Percentiles rank a stretch among this genome's conserved stretches.
These are phyloP conservation scores for Albugo candida DNA, from an alignment of 352 stramenopile species.

Conservation along the genomic window DNA sequence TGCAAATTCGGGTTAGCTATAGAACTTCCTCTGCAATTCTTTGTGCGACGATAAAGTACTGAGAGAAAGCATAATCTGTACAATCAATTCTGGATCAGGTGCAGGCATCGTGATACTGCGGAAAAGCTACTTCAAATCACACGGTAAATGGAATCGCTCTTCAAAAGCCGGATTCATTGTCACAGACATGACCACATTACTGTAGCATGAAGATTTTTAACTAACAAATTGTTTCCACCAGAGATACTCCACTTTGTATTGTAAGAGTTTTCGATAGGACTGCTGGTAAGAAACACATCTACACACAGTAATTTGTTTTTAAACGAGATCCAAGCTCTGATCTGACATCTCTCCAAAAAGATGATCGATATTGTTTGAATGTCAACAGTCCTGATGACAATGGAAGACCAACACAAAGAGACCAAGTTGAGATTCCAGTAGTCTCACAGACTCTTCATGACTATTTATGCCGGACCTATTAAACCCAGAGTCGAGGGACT, in stretches of 20 bases:
- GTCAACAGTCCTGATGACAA: slow-evolving; percentile 99
- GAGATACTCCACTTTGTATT: slow-evolving; percentile 95
- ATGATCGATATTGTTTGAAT: slow-evolving; percentile 99
- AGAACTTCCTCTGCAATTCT: slow-evolving; percentile 94
- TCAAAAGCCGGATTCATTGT: slow-evolving; percentile 99
- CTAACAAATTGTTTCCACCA: slow-evolving; percentile 85
- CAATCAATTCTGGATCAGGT: slow-evolving; percentile 97
- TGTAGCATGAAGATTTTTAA: slow-evolving; percentile 87
- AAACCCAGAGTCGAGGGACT: slow-evolving; percentile 97
- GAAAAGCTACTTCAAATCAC: slow-evolving; percentile 99
- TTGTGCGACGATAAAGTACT: slow-evolving; percentile 97
- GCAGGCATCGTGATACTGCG: slow-evolving; percentile 99
- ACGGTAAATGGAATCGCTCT: slow-evolving; percentile 90
- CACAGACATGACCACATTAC: slow-evolving; percentile 99
- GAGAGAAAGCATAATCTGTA: slow-evolving; percentile 99
- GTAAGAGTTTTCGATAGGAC: slow-evolving; percentile 99
- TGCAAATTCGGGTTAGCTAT: slow-evolving; percentile 95
- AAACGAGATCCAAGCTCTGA: slow-evolving; percentile 99
- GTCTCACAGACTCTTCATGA: slow-evolving; percentile 99
- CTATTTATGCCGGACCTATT: slow-evolving; percentile 97
- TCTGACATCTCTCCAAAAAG: slow-evolving; percentile 98
- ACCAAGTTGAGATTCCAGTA: slow-evolving; percentile 94
- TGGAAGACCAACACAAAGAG: slow-evolving; percentile 99
- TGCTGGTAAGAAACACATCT: slow-evolving; percentile 97
- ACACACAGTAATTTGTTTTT: slow-evolving; percentile 99